A percentile compares a stretch with the other conserved stretches of the same genome.
These are phyloP conservation scores for Cerrena zonata DNA, from an alignment of 1,284 basidiomycete genomes.

Conservation along the genomic window DNA sequence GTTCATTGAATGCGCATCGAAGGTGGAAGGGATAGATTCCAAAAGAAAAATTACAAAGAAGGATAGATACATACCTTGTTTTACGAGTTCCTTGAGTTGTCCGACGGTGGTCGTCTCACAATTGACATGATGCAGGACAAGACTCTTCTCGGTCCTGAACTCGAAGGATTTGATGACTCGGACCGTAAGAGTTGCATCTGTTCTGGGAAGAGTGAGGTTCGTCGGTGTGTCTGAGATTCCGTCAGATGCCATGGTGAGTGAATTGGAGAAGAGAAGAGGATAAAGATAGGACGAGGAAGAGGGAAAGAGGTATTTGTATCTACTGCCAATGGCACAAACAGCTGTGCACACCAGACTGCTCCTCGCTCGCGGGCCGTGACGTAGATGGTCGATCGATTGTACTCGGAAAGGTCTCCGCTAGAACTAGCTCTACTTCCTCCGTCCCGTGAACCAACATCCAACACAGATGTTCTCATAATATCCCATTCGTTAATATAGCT, in stretches of 20 bases:
- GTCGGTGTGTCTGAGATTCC: slow-evolving; percentile 50
- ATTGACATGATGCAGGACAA: slow-evolving; percentile 81
- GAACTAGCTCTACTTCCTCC: no score
- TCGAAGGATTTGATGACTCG: slow-evolving; percentile 94
- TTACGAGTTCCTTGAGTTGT: slow-evolving; percentile 65
- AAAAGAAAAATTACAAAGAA: not conserved
- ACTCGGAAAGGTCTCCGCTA: no score
- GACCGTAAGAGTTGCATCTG: slow-evolving; percentile 79
- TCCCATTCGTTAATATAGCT: no score
- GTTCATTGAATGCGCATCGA: slow-evolving; percentile 6
- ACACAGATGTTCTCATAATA: no score
- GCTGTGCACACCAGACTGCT: no score
- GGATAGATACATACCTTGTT: slow-evolving; percentile 44
- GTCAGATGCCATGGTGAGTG: slow-evolving; percentile 11
- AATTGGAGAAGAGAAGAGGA: not conserved
- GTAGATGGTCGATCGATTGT: no score
- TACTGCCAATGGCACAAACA: no score
- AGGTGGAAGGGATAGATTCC: not conserved
- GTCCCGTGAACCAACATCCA: no score
- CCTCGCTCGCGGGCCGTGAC: no score
- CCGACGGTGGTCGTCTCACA: slow-evolving; percentile 74
- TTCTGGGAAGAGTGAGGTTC: slow-evolving; percentile 62
- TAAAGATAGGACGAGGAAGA: not conserved
- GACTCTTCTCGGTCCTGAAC: slow-evolving; percentile 83
- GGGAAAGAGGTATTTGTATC: no score